Evolutionary conservation across 2,329 filamentous ascomycete genomes (phyloP), one percentile per base, ranked within the genome.

Genomic region (Tetracladium maxilliforme): DNA sequence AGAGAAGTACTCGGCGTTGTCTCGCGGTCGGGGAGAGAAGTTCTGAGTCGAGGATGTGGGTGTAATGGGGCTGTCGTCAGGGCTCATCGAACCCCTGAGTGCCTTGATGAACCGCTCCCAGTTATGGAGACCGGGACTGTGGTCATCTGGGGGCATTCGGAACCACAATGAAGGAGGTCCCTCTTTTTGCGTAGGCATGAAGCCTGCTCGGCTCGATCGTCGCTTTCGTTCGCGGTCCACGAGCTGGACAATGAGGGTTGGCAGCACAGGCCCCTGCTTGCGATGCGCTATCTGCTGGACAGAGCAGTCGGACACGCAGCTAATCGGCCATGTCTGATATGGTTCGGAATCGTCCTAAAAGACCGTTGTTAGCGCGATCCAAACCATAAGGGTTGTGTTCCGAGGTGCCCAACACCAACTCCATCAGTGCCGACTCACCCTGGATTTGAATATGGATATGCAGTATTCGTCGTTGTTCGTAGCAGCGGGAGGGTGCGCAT

Each of bases 161-260:
- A 77, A 75, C 48, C 62, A 63, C 4, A 77, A 44, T 0, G 57
- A 60, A 27, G 37, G 23, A 35, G 38, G 41, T 3, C 40, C 32
- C 22, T 43, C 41, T 23, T 41, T 43, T 5, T 37, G 35, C n/a
- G 30, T 26, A 10, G 40, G 35, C 13, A 76, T 49, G 4, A 64
- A 65, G 4, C 64, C 61, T 4, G 71, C 66, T 31, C 70, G 59
- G 35, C 70, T 76, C 23, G 71, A 76, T 31, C 71, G 59, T 24
- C 71, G 63, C 38, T 74, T 76, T 28, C 67, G 62, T 33, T 64
- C 61, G 12, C 57, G 54, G 13, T 56, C 54, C 23, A 76, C 48
- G 29, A 33, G 54, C n/a, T n/a, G 64, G 19, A 76, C 41, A 22
- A 72, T 52, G 9, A 77, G 55, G 6, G 71, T 76, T 3, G 68